A percentile compares a stretch with the other conserved stretches of the same genome.
Evolutionary conservation across 192 early-diverging fungal species (phyloP).

Genomic region (Diversispora eburnea): DNA sequence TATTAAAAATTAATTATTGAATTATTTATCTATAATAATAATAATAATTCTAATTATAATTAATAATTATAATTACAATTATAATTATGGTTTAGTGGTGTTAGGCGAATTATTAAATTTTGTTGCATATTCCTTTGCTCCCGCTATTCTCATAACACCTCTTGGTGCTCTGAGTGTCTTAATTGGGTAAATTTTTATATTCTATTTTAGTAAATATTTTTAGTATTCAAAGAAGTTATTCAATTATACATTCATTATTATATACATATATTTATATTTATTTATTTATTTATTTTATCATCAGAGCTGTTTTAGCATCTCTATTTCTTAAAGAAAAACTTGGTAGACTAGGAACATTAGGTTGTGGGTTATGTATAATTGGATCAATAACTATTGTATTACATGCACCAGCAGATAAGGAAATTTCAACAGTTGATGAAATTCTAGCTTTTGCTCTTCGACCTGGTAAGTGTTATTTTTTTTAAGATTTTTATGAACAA

Average conservation of each 20-base stretch:
- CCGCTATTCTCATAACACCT: constrained; percentile 93
- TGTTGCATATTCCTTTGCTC: constrained; percentile 92
- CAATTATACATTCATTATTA: not conserved
- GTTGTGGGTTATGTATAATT: constrained; percentile 86
- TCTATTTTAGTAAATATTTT: not conserved
- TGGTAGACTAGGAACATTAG: constrained; percentile 77
- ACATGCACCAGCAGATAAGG: constrained; percentile 80
- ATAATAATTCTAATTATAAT: constrained; percentile 4
- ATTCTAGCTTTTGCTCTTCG: constrained; percentile 76
- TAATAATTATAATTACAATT: not conserved
- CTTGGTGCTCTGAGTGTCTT: constrained; percentile 88
- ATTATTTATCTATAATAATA: constrained; percentile 20
- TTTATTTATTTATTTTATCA: not conserved
- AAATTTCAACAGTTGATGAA: constrained; percentile 78
- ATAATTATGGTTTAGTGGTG: constrained; percentile 60
- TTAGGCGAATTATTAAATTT: constrained; percentile 92
- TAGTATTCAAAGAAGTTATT: not conserved
- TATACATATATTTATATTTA: not conserved
- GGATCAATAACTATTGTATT: constrained; percentile 84
- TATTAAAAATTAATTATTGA: not conserved
- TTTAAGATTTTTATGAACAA: not conserved
- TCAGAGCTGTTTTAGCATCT: constrained; percentile 78
- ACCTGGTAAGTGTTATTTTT: constrained; percentile 50
- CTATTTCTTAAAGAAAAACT: constrained; percentile 87
- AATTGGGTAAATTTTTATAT: constrained; percentile 54